Evolutionary conservation across 2,329 filamentous ascomycete genomes (phyloP).

Genomic region (Sporothrix mexicana): DNA sequence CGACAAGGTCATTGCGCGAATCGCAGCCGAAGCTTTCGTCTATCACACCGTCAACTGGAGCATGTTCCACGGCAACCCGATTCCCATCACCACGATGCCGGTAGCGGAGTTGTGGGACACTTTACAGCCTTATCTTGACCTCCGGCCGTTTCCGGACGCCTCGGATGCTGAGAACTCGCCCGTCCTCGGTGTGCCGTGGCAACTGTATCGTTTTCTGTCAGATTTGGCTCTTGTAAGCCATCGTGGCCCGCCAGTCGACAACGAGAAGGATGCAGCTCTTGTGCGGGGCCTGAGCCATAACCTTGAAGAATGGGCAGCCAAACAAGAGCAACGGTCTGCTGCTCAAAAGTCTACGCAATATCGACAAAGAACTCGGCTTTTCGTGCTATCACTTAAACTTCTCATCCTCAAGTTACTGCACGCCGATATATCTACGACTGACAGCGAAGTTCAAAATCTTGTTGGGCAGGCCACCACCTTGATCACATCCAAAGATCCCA

Average conservation of each 20-base stretch:
- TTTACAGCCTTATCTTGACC: conserved; percentile 9
- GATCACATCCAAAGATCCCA: neutral
- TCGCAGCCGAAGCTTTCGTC: conserved; percentile 23
- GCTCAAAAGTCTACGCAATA: neutral
- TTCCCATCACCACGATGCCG: conserved; percentile 20
- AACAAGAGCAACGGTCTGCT: neutral
- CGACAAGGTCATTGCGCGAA: conserved; percentile 14
- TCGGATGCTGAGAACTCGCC: conserved; percentile 25
- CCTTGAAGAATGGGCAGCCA: conserved; percentile 3
- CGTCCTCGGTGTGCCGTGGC: conserved; percentile 23
- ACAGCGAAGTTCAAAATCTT: neutral
- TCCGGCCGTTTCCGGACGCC: conserved; percentile 5
- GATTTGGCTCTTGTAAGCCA: neutral
- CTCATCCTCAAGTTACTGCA: conserved; percentile 16
- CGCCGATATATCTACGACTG: neutral
- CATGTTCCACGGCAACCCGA: conserved; percentile 23
- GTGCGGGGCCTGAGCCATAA: neutral
- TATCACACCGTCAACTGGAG: conserved; percentile 25
- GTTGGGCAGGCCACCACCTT: neutral
- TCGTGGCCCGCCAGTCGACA: neutral
- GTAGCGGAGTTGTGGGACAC: conserved; percentile 11
- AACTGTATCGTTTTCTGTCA: conserved; percentile 16
- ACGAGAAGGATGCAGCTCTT: neutral
- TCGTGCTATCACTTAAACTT: conserved; percentile 2
- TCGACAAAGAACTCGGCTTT: conserved; percentile 11